Conservation (phyloP, 371 early-diverging fungal species). For the Actinomortierella ambigua region DNA sequence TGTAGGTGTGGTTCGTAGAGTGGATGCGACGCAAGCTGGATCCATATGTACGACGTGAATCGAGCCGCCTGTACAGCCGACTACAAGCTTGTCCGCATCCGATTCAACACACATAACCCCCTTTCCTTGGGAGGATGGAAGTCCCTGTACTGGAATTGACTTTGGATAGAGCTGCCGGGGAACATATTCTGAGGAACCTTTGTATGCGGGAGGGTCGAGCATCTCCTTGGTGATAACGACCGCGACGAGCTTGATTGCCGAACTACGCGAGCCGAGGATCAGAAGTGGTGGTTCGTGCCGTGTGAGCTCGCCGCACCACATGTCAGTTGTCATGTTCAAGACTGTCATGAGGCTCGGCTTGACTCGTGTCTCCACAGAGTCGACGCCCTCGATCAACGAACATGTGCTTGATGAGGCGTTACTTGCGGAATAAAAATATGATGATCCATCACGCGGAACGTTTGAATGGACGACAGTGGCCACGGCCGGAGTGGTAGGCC, state of each 20-base stretch:
- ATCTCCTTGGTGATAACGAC: slow-evolving; percentile 39
- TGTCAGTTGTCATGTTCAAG: slow-evolving; percentile 24
- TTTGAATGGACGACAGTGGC: not conserved
- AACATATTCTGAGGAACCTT: slow-evolving; percentile 12
- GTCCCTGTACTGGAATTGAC: slow-evolving; percentile 13
- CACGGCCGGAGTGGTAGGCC: slow-evolving; percentile 9
- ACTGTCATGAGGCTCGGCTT: slow-evolving; percentile 31
- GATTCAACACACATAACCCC: slow-evolving; percentile 40
- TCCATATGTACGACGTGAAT: slow-evolving; percentile 36
- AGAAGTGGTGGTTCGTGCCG: slow-evolving; percentile 32
- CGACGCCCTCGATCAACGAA: not conserved
- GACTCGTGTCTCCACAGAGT: slow-evolving; percentile 18
- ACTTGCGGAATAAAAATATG: slow-evolving; percentile 6
- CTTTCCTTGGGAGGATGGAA: slow-evolving; percentile 23
- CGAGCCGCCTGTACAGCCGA: slow-evolving; percentile 38
- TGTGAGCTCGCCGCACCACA: slow-evolving; percentile 40
- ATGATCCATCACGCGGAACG: slow-evolving; percentile 5
- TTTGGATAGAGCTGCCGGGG: slow-evolving; percentile 23
- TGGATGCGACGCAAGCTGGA: slow-evolving; percentile 6
- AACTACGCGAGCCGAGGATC: slow-evolving; percentile 33
- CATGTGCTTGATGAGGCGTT: not conserved
- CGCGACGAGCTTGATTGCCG: slow-evolving; percentile 35
- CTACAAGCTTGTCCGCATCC: slow-evolving; percentile 15
- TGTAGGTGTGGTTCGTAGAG: too few species aligned
- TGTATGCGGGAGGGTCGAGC: slow-evolving; percentile 47